Percentiles rank a stretch among this genome's conserved stretches.
Conservation (phyloP, 177 flowering plant species). For the Vitis hybrid region DNA sequence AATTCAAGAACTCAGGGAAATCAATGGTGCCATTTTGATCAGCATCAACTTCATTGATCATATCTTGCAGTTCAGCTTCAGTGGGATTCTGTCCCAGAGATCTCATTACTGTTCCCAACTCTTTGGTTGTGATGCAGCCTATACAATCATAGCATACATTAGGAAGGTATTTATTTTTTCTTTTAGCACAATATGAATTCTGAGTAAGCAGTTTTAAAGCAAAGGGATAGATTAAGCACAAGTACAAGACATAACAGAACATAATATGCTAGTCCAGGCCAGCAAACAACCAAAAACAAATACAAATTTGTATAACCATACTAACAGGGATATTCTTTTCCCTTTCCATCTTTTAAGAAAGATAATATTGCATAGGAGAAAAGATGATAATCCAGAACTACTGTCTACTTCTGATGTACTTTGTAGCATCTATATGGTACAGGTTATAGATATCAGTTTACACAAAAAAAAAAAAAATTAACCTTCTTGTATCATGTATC, state of each 20-base stretch:
- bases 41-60: slow-evolving; percentile 56
- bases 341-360: background rate
- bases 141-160: background rate
- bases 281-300: background rate
- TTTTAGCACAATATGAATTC: background rate
- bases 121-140: slow-evolving; percentile 54
- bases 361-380: background rate
- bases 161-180: background rate
- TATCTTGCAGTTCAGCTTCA: slow-evolving; percentile 49
- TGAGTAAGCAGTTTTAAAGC: background rate
- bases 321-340: background rate
- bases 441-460: no score
- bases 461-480: no score
- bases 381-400: no score
- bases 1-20: slow-evolving; percentile 36
- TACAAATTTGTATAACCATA: background rate
- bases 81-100: slow-evolving; percentile 53
- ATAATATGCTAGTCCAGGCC: background rate
- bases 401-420: no score
- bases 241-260: background rate
- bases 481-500: no score
- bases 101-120: slow-evolving; percentile 50
- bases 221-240: background rate
- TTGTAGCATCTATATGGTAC: no score
- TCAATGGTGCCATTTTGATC: slow-evolving; percentile 51